These are phyloP conservation scores for Blastobotrys raffinosifermentans DNA, from an alignment of 1,139 yeast genomes.

Conservation along the genomic window DNA sequence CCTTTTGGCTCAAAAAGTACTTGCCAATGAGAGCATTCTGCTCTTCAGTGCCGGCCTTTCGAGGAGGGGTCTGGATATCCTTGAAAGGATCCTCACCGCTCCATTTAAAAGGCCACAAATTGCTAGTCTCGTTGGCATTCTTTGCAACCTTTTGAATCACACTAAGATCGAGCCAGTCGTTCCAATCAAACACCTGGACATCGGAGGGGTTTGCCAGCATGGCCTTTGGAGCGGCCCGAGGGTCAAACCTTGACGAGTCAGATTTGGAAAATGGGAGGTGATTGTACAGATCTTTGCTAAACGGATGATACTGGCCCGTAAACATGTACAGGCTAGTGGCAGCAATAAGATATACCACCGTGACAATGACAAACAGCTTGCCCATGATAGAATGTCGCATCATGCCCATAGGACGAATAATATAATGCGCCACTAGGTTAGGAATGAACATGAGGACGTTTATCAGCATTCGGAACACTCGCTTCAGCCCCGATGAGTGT, in stretches of 20 bases:
- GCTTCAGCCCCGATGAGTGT: neutral
- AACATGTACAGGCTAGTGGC: constrained; percentile 20
- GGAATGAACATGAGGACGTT: constrained; percentile 7
- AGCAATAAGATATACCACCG: constrained; percentile 19
- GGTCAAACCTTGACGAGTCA: constrained; percentile 9
- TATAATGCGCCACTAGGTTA: constrained; percentile 8
- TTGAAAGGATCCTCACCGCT: constrained; percentile 10
- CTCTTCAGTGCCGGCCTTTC: constrained; percentile 16
- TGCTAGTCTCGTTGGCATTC: constrained; percentile 4
- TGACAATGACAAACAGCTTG: constrained; percentile 15
- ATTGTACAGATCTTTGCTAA: constrained; percentile 5
- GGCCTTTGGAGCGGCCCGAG: constrained; percentile 10
- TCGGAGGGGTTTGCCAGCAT: constrained; percentile 28
- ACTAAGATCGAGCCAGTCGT: constrained; percentile 27
- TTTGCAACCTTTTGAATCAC: constrained; percentile 17
- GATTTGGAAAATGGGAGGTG: too few relatives aligned
- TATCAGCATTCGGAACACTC: neutral
- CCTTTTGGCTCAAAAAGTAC: constrained; percentile 22
- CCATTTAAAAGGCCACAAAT: constrained; percentile 10
- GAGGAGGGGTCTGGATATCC: constrained; percentile 16
- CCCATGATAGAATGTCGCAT: constrained; percentile 11
- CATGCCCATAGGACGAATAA: constrained; percentile 11
- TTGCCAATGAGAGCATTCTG: constrained; percentile 28
- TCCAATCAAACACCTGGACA: constrained; percentile 22
- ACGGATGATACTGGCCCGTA: constrained; percentile 15